phyloP scores from a whole-genome alignment of 148 eudicot species.

The Amaranthus cruentus region DNA sequence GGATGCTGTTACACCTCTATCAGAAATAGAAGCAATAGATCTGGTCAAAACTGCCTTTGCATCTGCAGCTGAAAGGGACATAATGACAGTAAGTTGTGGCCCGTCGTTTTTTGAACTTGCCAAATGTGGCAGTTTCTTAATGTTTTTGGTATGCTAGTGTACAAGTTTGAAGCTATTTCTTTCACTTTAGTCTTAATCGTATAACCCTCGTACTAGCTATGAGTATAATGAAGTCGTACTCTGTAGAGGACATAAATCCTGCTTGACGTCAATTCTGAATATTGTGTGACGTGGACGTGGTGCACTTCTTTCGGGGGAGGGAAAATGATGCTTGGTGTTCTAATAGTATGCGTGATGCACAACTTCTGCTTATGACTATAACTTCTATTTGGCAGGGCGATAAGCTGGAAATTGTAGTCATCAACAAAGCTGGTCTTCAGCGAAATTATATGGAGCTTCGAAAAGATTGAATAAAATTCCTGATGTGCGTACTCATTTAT shows the following conservation, averaged over 20 bases:
- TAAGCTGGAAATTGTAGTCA: constrained; percentile 71
- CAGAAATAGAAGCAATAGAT: constrained; percentile 88
- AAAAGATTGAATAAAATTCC: constrained; percentile 41
- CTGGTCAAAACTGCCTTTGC: constrained; percentile 95
- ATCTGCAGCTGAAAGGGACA: constrained; percentile 97
- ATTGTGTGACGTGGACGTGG: background rate
- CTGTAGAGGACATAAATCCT: too few relatives aligned
- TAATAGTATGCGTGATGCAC: too few relatives aligned
- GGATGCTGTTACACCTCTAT: constrained; percentile 93
- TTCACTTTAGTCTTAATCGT: too few relatives aligned
- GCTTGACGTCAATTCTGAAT: too few relatives aligned
- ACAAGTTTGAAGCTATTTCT: background rate
- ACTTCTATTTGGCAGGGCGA: constrained; percentile 61
- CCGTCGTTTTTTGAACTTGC: background rate
- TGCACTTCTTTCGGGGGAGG: background rate
- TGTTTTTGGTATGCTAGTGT: background rate
- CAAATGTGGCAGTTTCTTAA: background rate
- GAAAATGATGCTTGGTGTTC: background rate
- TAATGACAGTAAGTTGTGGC: constrained; percentile 70
- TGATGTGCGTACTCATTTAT: too few relatives aligned
- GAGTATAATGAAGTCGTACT: background rate
- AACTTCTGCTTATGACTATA: background rate
- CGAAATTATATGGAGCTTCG: constrained; percentile 77
- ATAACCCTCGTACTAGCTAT: too few relatives aligned
- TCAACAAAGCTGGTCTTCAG: constrained; percentile 66